phyloP scores from a whole-genome alignment of 495 filamentous ascomycete genomes.

The Aspergillus biplanus region DNA sequence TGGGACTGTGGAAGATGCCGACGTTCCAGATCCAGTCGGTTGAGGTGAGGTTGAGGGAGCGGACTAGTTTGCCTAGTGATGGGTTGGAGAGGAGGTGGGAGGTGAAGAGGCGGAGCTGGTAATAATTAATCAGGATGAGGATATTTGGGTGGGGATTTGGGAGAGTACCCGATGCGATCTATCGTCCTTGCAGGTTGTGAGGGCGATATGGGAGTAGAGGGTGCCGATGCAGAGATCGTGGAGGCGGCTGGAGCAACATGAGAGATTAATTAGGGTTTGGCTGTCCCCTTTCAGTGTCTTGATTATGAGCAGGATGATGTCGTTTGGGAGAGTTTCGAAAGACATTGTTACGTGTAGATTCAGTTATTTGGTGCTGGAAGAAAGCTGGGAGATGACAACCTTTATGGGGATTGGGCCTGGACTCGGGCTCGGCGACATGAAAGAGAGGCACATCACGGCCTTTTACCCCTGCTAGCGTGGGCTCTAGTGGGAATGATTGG shows the following conservation, averaged over 20 bases:
- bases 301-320: background rate
- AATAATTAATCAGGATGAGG: background rate
- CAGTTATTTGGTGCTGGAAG: no score
- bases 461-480: no score
- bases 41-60: background rate
- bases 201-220: background rate
- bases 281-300: background rate
- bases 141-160: background rate
- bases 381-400: no score
- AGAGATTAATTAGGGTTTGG: background rate
- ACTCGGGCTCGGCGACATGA: no score
- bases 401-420: no score
- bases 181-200: background rate
- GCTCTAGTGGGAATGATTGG: no score
- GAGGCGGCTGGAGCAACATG: background rate
- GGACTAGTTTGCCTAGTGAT: background rate
- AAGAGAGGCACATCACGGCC: no score
- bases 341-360: background rate
- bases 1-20: background rate
- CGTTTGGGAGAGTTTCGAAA: background rate
- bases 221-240: background rate
- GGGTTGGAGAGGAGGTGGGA: background rate
- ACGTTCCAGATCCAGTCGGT: background rate
- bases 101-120: background rate
- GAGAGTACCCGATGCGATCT: background rate